A percentile compares a stretch with the other conserved stretches of the same genome.
These are phyloP conservation scores for Ligustrum vulgare DNA, from an alignment of 257 asterid genomes.

Conservation along the genomic window DNA sequence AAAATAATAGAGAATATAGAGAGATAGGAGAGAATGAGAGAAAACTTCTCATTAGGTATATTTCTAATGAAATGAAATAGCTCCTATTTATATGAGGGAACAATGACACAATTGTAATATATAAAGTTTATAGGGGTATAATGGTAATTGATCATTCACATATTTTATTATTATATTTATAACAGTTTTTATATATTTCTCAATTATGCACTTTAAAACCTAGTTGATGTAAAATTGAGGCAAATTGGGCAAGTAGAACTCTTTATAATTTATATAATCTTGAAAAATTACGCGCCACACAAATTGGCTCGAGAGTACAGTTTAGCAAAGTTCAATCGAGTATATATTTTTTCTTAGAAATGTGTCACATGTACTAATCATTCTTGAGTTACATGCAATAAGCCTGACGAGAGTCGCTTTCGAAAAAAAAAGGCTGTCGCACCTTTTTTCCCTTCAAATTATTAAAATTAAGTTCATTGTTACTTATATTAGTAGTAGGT, in stretches of 20 bases:
- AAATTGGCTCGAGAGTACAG: not conserved
- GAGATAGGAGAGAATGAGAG: too few species aligned
- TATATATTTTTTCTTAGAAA: not conserved
- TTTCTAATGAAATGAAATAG: too few species aligned
- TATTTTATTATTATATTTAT: too few species aligned
- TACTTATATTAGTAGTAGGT: not conserved
- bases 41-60: too few species aligned
- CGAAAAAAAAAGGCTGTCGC: not conserved
- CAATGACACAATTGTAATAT: too few species aligned
- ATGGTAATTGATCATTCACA: too few species aligned
- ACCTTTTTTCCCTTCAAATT: not conserved
- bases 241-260: not conserved
- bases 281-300: not conserved
- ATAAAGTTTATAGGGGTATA: too few species aligned
- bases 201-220: not conserved
- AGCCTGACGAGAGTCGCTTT: not conserved
- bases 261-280: not conserved
- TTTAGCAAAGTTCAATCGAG: not conserved
- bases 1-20: too few species aligned
- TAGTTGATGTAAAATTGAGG: not conserved
- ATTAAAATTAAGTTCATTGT: too few species aligned
- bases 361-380: not conserved
- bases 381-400: not conserved
- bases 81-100: too few species aligned
- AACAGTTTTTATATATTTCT: not conserved